phyloP scores from a whole-genome alignment of 441 rosid species.

The Gossypium lobatum region DNA sequence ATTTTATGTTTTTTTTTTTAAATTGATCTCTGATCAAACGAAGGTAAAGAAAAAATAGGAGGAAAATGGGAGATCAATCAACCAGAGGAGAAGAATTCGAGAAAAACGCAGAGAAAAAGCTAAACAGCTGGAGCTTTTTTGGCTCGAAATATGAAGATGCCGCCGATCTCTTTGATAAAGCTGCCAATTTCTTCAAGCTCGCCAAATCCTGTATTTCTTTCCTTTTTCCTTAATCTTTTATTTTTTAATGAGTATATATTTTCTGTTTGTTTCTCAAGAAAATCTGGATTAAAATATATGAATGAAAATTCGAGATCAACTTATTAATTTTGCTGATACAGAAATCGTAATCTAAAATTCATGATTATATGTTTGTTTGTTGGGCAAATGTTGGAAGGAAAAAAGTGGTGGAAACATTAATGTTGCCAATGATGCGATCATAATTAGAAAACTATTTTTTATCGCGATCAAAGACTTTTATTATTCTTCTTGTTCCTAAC shows the following conservation, averaged over 20 bases:
- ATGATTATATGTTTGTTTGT: not conserved
- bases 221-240: not conserved
- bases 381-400: not conserved
- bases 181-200: slow-evolving; percentile 86
- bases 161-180: slow-evolving; percentile 86
- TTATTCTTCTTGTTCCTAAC: not conserved
- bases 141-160: slow-evolving; percentile 90
- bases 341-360: not conserved
- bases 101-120: slow-evolving; percentile 90
- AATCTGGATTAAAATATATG: not conserved
- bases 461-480: not conserved
- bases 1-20: not conserved
- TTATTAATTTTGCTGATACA: not conserved
- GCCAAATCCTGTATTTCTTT: slow-evolving; percentile 76
- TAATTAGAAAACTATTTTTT: not conserved
- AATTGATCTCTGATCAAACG: slow-evolving; percentile 12
- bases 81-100: slow-evolving; percentile 79
- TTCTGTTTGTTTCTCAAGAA: not conserved
- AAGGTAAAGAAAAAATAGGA: not conserved
- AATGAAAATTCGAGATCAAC: not conserved
- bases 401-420: not conserved
- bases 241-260: not conserved
- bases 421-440: not conserved
- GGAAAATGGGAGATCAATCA: slow-evolving; percentile 65
- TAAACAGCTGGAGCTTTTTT: slow-evolving; percentile 67